Evolutionary conservation across 257 asterid genomes (phyloP).

Genomic region (Solanum appendiculatum): DNA sequence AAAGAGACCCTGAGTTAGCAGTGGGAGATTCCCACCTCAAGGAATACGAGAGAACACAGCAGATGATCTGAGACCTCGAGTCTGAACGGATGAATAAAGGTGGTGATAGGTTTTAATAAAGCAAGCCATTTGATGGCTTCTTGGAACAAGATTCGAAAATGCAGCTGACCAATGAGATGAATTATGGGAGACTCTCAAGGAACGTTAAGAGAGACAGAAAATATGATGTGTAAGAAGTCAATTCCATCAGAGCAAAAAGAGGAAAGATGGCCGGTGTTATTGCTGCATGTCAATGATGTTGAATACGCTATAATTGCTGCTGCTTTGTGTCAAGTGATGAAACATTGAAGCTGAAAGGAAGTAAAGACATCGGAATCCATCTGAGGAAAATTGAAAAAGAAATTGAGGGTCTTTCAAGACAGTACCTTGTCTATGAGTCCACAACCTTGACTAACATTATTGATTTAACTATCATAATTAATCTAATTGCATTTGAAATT

Average conservation of each 20-base stretch:
- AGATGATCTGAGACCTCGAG: slow-evolving; percentile 42
- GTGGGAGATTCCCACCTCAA: slow-evolving; percentile 80
- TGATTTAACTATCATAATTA: not conserved
- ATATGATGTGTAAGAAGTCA: slow-evolving; percentile 21
- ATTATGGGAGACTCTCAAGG: not conserved
- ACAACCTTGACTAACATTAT: not conserved
- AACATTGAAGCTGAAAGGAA: not conserved
- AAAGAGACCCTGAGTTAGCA: slow-evolving; percentile 65
- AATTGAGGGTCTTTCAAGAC: not conserved
- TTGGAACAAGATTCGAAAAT: slow-evolving; percentile 8
- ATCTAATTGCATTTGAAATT: not conserved
- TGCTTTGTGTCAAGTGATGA: not conserved
- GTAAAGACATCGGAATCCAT: not conserved
- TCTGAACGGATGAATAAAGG: slow-evolving; percentile 24
- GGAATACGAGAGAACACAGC: slow-evolving; percentile 67
- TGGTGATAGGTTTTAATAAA: slow-evolving; percentile 48
- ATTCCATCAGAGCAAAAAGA: slow-evolving; percentile 19
- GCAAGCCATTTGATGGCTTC: slow-evolving; percentile 58
- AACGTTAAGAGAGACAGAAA: slow-evolving; percentile 18
- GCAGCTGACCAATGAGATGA: not conserved
- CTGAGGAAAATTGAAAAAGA: slow-evolving; percentile 12
- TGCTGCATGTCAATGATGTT: not conserved
- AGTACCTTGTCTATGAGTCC: not conserved
- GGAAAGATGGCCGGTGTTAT: not conserved
- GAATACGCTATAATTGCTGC: not conserved